These are phyloP conservation scores for Iberis pinnata DNA, from an alignment of 345 rosid genomes.

Conservation along the genomic window DNA sequence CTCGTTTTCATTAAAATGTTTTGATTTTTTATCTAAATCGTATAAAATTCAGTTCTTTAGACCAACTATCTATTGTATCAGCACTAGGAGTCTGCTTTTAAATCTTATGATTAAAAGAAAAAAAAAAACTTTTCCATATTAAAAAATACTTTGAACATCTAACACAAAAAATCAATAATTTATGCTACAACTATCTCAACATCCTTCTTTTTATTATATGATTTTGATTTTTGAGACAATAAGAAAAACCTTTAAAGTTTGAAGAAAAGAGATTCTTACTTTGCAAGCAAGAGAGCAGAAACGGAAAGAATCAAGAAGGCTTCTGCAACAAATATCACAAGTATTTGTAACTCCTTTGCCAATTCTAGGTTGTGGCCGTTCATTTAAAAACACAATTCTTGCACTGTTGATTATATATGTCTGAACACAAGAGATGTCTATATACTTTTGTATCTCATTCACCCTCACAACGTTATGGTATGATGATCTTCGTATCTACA, in stretches of 20 bases:
- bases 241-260: background rate
- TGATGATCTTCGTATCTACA: constrained; percentile 85
- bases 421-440: constrained; percentile 78
- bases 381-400: constrained; percentile 80
- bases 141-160: too few species aligned
- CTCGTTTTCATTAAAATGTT: too few species aligned
- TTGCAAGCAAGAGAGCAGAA: constrained; percentile 96
- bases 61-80: too few species aligned
- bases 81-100: too few species aligned
- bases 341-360: constrained; percentile 92
- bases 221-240: background rate
- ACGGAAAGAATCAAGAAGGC: constrained; percentile 88
- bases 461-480: constrained; percentile 94
- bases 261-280: constrained; percentile 18
- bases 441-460: constrained; percentile 74
- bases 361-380: constrained; percentile 84
- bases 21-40: too few species aligned
- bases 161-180: too few species aligned
- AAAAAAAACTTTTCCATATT: too few species aligned
- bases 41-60: too few species aligned
- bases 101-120: too few species aligned
- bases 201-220: too few species aligned
- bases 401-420: constrained; percentile 91
- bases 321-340: constrained; percentile 75
- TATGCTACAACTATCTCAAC: too few species aligned